Base-by-base conservation (phyloP, 202 grass and related monocot genomes). In the Setaria viridis region DNA sequence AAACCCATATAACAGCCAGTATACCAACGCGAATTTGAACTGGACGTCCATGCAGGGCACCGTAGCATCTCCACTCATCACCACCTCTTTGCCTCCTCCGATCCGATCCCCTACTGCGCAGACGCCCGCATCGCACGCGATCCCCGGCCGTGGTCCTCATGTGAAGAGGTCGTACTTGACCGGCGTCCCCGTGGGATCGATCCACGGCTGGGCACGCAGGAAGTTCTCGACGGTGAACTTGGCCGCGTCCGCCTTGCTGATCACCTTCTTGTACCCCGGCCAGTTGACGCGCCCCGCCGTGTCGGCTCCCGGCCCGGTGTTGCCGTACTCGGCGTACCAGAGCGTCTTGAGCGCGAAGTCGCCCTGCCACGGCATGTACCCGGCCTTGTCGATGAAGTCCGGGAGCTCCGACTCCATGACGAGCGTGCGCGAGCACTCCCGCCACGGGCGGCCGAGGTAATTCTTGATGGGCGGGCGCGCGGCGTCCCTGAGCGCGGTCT, bases 381-480 rank as follows among this genome's bases (percentile, higher is more conserved):
- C 95, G 0, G 88, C 91, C 69, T 85, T 89, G 69, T 91, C 86
- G 81, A 98, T 91, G 74, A 95, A 73, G 48, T 88, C 93, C 15
- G 81, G 84, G 48, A 98, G 20, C 19, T 94, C 91, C 6, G 91
- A 94, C 82, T 98, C 95, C 95, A 98, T 95, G 82, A 98, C 33
- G 48, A 98, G 13, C 12, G 90, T 92, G 75, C 89, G 89, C 0
- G 95, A 95, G 81, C 78, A 94, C 62, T 95, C 91, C 74, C 91
- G 89, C 95, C 95, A 98, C 0, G 95, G 95, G 0, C 95, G 85
- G 42, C 83, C 95, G 5, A 98, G 89, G 84, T 95, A 98, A 88
- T 67, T 94, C 3, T 7, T 53, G 76, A 95, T 89, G 78, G 87
- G 14, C 29, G 79, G 74, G 1, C 11, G 21, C 0, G 3, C 86